Percentiles rank a stretch among this genome's conserved stretches.
These are phyloP conservation scores for Aspergillus udagawae DNA, from an alignment of 2,329 filamentous ascomycete genomes.

Conservation along the genomic window DNA sequence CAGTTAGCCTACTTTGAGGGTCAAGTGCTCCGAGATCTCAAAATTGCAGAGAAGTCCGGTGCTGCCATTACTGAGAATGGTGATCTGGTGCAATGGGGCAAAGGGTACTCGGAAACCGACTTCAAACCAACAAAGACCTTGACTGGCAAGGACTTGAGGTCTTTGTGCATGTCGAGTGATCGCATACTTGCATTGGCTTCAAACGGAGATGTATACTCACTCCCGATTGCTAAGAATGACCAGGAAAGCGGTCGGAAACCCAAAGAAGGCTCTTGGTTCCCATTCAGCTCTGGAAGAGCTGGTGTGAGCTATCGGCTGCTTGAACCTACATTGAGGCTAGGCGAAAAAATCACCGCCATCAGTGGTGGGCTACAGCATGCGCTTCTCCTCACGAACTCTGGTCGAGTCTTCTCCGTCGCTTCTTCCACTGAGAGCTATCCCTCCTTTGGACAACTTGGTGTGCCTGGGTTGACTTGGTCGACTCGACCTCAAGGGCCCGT, in stretches of 20 bases:
- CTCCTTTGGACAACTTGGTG: constrained; percentile 76
- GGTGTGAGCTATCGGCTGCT: constrained; percentile 69
- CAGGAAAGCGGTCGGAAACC: constrained; percentile 63
- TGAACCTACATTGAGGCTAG: constrained; percentile 62
- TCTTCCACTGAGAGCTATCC: constrained; percentile 76
- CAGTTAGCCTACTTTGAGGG: constrained; percentile 80
- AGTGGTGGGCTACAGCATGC: constrained; percentile 80
- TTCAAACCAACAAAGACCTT: constrained; percentile 67
- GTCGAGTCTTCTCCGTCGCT: constrained; percentile 85
- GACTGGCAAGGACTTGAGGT: constrained; percentile 73
- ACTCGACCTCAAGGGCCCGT: constrained; percentile 73
- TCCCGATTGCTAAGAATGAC: constrained; percentile 72
- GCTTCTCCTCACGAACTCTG: constrained; percentile 76
- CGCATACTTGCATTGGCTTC: constrained; percentile 75
- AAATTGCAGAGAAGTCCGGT: constrained; percentile 76
- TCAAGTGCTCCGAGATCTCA: constrained; percentile 78
- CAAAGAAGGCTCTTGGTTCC: constrained; percentile 66
- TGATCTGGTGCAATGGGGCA: constrained; percentile 88
- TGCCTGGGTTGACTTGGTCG: constrained; percentile 76
- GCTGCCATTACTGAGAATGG: constrained; percentile 84
- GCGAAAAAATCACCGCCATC: constrained; percentile 71
- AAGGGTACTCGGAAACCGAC: constrained; percentile 63
- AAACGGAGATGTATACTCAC: constrained; percentile 74
- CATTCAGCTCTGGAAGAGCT: constrained; percentile 62
- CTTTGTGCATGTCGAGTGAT: constrained; percentile 73